Evolutionary conservation across 108 stramenopile genomes (phyloP), one percentile per base, ranked within the genome.

Genomic region (Stephanodiscus minutulus): DNA sequence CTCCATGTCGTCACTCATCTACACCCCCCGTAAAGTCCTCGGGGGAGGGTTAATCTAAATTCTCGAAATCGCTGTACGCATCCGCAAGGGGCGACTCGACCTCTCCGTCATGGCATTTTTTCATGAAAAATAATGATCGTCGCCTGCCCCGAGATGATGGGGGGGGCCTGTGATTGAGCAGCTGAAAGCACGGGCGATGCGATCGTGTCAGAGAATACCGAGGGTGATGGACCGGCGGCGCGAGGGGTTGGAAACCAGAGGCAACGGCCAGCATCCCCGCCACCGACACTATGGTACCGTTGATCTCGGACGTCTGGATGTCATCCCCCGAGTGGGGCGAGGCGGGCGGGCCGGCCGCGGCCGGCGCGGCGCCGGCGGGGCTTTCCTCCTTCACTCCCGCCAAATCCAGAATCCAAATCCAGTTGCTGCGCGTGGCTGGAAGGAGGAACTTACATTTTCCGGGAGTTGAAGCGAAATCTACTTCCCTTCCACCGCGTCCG

Each of bases 101-200:
- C 39, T 60, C 59, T 60, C 59, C 20, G 36, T 60, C 59, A 56
- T 56, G 55, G 59, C 7, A 7, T n/a, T n/a, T n/a, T n/a, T 6
- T 6, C 35, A 35, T 36, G 15, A 9, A n/a, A 0, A 37, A 37
- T 21, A 21, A 39, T 60, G 22, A 25, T 22, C 52, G 1, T 6
- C 4, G 52, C 12, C 52, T 53, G 0, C 43, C 43, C 43, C 52
- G 52, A 12, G 20, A 21, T 10, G 12, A 44, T n/a, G 43, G 43
- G 3, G 43, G 13, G 12, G 28, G 17, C 15, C 12, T 10, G 59
- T 0, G 36, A 36, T 22, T 37, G 59, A 9, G 3, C 17, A 8
- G 29, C 7, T 7, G 36, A 13, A 5, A 21, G 59, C 35, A 35
- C 15, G 36, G 36, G 21, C 17, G 36, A 60, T 36, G 59, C 5